A percentile compares a stretch with the other conserved stretches of the same genome.
Conservation (phyloP, 192 early-diverging fungal genomes). For the Coemansia erecta region DNA sequence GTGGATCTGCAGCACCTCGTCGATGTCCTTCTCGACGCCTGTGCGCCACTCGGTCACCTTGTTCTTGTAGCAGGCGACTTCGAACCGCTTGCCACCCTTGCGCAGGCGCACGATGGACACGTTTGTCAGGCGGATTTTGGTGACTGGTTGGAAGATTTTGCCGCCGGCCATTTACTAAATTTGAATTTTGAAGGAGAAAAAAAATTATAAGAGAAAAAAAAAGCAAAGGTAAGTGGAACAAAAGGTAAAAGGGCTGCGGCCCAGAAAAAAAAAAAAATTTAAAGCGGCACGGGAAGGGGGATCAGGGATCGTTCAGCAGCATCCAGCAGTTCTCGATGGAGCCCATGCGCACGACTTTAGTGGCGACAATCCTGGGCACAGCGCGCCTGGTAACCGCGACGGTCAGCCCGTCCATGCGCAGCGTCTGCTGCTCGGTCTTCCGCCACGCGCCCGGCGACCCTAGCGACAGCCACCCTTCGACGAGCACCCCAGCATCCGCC, state of each 20-base stretch:
- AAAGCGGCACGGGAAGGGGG: background rate
- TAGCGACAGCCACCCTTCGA: constrained; percentile 12
- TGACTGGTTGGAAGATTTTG: constrained; percentile 50
- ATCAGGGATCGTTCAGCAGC: constrained; percentile 5
- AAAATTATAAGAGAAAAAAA: constrained; percentile 5
- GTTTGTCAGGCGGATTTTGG: constrained; percentile 80
- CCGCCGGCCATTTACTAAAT: constrained; percentile 24
- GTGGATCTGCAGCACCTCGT: constrained; percentile 95
- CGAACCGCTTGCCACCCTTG: constrained; percentile 97
- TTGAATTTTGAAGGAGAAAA: background rate
- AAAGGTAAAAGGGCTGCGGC: background rate
- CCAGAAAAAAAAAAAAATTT: constrained; percentile 4
- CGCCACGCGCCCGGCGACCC: background rate
- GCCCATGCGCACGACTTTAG: constrained; percentile 10
- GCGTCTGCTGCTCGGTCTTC: constrained; percentile 15
- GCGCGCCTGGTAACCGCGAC: constrained; percentile 9
- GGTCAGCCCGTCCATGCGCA: constrained; percentile 26
- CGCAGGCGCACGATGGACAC: constrained; percentile 93
- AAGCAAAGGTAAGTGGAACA: constrained; percentile 1
- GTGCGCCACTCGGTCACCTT: constrained; percentile 96
- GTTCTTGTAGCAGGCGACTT: constrained; percentile 99
- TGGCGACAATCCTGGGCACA: constrained; percentile 13
- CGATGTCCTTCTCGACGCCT: constrained; percentile 91
- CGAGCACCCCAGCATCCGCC: background rate
- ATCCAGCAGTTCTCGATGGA: constrained; percentile 19